Percentiles rank a stretch among this genome's conserved stretches.
phyloP scores from a whole-genome alignment of 768 basidiomycete species.

The Grammothele lineata region DNA sequence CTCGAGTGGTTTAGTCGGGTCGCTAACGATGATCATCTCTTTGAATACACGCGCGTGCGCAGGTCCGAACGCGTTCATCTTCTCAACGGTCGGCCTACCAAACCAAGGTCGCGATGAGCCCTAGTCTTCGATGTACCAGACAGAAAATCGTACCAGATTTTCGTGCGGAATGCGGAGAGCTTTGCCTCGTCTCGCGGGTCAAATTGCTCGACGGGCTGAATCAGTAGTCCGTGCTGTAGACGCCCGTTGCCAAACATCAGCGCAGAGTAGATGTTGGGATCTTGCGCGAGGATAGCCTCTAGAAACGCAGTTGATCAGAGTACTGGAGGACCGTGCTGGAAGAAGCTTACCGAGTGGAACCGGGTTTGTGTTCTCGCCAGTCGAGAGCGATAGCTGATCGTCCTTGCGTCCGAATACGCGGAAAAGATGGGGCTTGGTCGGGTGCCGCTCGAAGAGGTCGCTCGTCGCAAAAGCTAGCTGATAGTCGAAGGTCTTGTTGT shows the following conservation, averaged over 20 bases:
- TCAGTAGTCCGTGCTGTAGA: conserved; percentile 33
- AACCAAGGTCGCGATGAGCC: too few species aligned
- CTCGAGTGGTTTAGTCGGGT: conserved; percentile 38
- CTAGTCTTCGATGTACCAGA: too few species aligned
- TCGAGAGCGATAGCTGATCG: conserved; percentile 2
- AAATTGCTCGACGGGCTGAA: conserved; percentile 29
- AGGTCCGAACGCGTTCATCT: conserved; percentile 21
- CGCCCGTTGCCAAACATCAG: conserved; percentile 38
- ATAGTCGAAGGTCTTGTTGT: conserved; percentile 2
- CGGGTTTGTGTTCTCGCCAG: conserved; percentile 14
- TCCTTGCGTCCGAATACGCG: conserved; percentile 22
- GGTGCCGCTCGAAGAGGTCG: conserved; percentile 18
- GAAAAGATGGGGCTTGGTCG: conserved; percentile 14
- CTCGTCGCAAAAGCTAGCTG: conserved; percentile 16
- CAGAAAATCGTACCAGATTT: conserved; percentile 27
- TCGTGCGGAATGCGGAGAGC: conserved; percentile 29
- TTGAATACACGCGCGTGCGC: conserved; percentile 25
- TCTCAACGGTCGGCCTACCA: conserved; percentile 27
- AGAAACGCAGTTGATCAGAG: too few species aligned
- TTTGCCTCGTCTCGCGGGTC: conserved; percentile 20
- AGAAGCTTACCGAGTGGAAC: not conserved
- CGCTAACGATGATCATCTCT: conserved; percentile 43
- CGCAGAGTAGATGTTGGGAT: conserved; percentile 26
- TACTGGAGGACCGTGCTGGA: not conserved
- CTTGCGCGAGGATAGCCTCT: conserved; percentile 24